Evolutionary conservation across 768 basidiomycete genomes (phyloP).

Genomic region (Hebeloma cylindrosporum): DNA sequence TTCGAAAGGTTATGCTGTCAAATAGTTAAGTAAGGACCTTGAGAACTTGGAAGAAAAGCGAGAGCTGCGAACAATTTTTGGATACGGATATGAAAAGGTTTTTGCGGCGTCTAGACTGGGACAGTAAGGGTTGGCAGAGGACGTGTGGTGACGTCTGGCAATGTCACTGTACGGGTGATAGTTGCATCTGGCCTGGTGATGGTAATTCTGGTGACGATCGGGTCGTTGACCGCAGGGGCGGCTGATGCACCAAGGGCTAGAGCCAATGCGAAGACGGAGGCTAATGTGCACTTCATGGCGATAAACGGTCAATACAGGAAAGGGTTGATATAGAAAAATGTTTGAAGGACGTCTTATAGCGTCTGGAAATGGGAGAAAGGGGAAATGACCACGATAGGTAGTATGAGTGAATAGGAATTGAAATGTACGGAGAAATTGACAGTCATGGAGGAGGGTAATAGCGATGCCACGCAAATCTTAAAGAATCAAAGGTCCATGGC

Average conservation of each 20-base stretch:
- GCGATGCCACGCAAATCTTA: no score
- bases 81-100: background rate
- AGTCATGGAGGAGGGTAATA: no score
- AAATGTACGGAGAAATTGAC: no score
- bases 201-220: constrained; percentile 15
- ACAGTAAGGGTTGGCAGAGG: constrained; percentile 14
- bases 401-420: no score
- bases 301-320: background rate
- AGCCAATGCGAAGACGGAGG: constrained; percentile 13
- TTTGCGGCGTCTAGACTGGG: constrained; percentile 1
- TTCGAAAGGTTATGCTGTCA: no score
- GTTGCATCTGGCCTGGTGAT: constrained; percentile 8
- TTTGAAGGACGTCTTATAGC: background rate
- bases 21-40: no score
- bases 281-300: constrained; percentile 14
- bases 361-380: no score
- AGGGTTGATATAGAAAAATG: no score
- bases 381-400: no score
- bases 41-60: no score
- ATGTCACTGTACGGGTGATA: constrained; percentile 7
- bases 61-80: background rate
- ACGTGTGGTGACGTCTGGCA: constrained; percentile 6
- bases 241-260: constrained; percentile 16
- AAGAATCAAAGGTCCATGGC: no score
- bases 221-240: constrained; percentile 9